Evolutionary conservation across 495 filamentous ascomycete species (phyloP).

Genomic region (Penicilliopsis zonata): DNA sequence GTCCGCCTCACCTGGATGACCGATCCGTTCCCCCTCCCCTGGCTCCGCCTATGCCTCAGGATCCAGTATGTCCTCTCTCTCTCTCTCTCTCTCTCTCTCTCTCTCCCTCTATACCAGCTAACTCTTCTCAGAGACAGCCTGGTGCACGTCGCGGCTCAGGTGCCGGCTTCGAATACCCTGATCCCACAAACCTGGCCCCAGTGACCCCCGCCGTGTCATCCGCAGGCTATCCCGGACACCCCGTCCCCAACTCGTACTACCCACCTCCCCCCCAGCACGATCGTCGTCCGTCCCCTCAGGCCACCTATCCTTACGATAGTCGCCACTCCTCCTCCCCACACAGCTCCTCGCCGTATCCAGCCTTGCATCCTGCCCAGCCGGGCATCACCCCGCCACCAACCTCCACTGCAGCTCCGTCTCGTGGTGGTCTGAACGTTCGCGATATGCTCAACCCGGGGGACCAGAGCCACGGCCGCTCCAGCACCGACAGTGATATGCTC

Average conservation of each 20-base stretch:
- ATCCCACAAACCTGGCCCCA: conserved; percentile 41
- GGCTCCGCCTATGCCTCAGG: conserved; percentile 24
- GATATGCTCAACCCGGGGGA: conserved; percentile 39
- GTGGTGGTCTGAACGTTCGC: conserved; percentile 40
- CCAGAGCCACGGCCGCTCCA: conserved; percentile 32
- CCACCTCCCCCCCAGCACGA: conserved; percentile 30
- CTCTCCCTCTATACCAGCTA: conserved; percentile 9
- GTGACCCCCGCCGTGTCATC: conserved; percentile 38
- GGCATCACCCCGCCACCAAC: conserved; percentile 29
- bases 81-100: conserved; percentile 4
- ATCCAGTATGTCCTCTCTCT: conserved; percentile 42
- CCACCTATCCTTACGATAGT: conserved; percentile 33
- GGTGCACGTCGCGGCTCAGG: conserved; percentile 34
- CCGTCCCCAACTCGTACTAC: conserved; percentile 35
- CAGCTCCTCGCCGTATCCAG: conserved; percentile 36
- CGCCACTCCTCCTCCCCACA: conserved; percentile 40
- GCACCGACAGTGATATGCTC: conserved; percentile 45
- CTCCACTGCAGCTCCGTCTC: conserved; percentile 20
- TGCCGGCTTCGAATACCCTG: conserved; percentile 40
- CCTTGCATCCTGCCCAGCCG: conserved; percentile 21
- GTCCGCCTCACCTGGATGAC: conserved; percentile 19
- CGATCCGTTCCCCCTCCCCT: conserved; percentile 26
- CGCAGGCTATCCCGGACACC: conserved; percentile 35
- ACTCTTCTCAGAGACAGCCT: conserved; percentile 24
- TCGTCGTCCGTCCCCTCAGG: conserved; percentile 39